Evolutionary conservation across 352 stramenopile species (phyloP), one percentile per base, ranked within the genome.

Genomic region (Peronospora tabacina): DNA sequence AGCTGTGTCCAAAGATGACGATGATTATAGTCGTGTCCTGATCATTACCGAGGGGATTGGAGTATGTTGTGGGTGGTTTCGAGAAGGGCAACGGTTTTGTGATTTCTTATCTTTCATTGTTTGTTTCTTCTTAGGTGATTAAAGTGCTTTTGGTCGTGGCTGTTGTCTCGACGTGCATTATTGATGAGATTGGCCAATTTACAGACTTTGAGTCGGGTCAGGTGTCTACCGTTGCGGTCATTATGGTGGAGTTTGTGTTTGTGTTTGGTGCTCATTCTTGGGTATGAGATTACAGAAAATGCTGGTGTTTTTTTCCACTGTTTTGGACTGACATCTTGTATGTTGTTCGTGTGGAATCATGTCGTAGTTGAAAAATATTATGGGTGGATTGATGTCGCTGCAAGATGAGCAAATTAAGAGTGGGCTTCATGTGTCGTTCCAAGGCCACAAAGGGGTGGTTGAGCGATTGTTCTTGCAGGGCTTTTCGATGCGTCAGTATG

Each of bases 1-100:
- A 15, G 46, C 70, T 7, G 69, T 76, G 12, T 74, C 67, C 20
- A 82, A 81, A 49, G 74, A 86, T 32, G 76, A 92, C 38, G 79
- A 93, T 61, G 79, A 90, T 61, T 88, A 89, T 50, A 88, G 77
- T 61, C 64, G 81, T 41, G 72, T 89, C 10, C 86, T 93, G 82
- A 90, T 93, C 63, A 77, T 93, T 52, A 89, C 79, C 0, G 82
- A 93, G 49, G 75, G 79, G 42, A 90, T 93, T 57, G 72, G 70
- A 13, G 82, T 84, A 65, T 29, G n/a, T 41, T 0, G 5, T 29
- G 15, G 8, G 7, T 12, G 1, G 6, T 5, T 41, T 41, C 7
- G 24, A 32, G 5, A 32, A 12, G 28, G 2, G 7, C 28, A 32
- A 32, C 0, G 28, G 3, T 32, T 12, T 9, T 32, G 7, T 32